Percentiles rank a stretch among this genome's conserved stretches.
Conservation (phyloP, 2,329 filamentous ascomycete species). For the Aspergillus sp. region DNA sequence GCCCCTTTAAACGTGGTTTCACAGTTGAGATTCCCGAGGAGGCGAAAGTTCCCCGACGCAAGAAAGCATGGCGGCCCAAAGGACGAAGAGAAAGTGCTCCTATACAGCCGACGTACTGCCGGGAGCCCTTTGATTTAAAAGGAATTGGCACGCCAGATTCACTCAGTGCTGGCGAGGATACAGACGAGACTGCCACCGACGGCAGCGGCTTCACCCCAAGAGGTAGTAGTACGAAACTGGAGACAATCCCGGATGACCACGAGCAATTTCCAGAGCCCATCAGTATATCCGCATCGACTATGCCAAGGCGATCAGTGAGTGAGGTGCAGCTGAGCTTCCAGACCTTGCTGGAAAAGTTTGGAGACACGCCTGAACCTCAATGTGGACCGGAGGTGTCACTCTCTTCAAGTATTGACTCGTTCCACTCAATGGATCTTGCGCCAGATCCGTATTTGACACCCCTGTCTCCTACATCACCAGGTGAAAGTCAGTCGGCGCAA, state of each 20-base stretch:
- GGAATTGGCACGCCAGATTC: slow-evolving; percentile 21
- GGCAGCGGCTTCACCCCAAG: slow-evolving; percentile 28
- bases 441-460: slow-evolving; percentile 26
- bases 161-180: slow-evolving; percentile 32
- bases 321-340: slow-evolving; percentile 36
- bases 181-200: slow-evolving; percentile 34
- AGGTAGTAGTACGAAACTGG: slow-evolving; percentile 24
- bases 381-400: slow-evolving; percentile 29
- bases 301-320: slow-evolving; percentile 24
- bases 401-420: slow-evolving; percentile 44
- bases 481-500: neutral
- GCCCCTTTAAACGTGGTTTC: slow-evolving; percentile 78
- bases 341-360: slow-evolving; percentile 40
- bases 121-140: slow-evolving; percentile 14
- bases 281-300: slow-evolving; percentile 12
- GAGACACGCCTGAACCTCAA: slow-evolving; percentile 29
- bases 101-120: slow-evolving; percentile 15
- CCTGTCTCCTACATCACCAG: slow-evolving; percentile 10
- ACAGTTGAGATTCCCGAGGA: slow-evolving; percentile 71
- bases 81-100: slow-evolving; percentile 44
- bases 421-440: slow-evolving; percentile 37
- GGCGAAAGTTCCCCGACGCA: slow-evolving; percentile 64
- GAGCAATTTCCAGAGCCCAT: slow-evolving; percentile 12
- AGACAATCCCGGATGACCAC: slow-evolving; percentile 23
- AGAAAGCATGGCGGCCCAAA: slow-evolving; percentile 68